Conservation (phyloP, 331 rosid species). For the Pyracantha coccinea region DNA sequence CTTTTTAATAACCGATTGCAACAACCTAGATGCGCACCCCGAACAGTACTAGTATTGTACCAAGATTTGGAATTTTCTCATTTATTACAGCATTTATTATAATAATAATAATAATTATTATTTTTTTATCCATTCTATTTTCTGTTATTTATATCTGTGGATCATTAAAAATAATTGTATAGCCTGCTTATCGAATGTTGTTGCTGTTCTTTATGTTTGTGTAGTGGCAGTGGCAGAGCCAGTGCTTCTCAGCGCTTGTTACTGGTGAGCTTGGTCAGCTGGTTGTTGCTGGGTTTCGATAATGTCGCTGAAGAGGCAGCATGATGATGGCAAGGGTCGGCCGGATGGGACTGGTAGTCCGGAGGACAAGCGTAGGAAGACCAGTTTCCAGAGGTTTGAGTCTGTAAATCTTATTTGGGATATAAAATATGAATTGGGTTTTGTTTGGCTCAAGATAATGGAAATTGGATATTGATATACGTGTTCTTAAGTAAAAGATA, state of each 20-base stretch:
- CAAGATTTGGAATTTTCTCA: conserved; percentile 17
- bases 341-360: conserved; percentile 27
- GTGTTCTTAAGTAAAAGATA: background rate
- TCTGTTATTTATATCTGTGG: background rate
- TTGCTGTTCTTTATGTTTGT: background rate
- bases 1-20: conserved; percentile 17
- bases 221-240: background rate
- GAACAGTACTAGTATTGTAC: background rate
- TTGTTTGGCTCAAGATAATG: background rate
- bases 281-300: conserved; percentile 6
- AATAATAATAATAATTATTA: too few species aligned
- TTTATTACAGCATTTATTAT: conserved; percentile 4
- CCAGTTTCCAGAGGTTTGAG: conserved; percentile 44
- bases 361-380: conserved; percentile 67
- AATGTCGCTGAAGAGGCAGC: conserved; percentile 83
- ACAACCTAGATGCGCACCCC: background rate
- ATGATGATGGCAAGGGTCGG: conserved; percentile 48
- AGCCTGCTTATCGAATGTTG: conserved; percentile 25
- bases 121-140: background rate
- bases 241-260: background rate
- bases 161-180: background rate
- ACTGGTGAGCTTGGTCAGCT: background rate
- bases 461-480: background rate
- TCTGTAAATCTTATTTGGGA: background rate
- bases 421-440: background rate